Conservation (phyloP, 495 filamentous ascomycete genomes). For the Aspergillus indologenus region DNA sequence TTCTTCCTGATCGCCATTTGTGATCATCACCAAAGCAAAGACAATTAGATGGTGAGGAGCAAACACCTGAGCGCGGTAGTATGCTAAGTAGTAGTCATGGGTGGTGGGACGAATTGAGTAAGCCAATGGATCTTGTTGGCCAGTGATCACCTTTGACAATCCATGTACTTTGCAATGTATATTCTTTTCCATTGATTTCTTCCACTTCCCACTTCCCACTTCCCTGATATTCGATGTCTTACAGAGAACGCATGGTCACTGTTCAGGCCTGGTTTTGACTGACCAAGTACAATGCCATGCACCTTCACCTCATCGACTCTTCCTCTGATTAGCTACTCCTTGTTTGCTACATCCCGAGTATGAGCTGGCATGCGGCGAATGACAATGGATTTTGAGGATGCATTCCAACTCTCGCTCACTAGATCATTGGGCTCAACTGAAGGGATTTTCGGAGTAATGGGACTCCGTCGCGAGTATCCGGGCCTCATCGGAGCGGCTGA, state of each 20-base stretch:
- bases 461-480: slow-evolving; percentile 11
- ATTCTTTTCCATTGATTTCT: slow-evolving; percentile 11
- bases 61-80: slow-evolving; percentile 13
- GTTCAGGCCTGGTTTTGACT: slow-evolving; percentile 4
- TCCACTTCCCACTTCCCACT: slow-evolving; percentile 1
- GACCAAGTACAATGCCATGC: neutral
- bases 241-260: neutral
- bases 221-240: slow-evolving; percentile 5
- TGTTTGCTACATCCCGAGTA: slow-evolving; percentile 8
- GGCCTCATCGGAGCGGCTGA: neutral
- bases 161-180: slow-evolving; percentile 9
- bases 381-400: slow-evolving; percentile 1
- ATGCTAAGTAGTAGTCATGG: neutral
- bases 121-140: slow-evolving; percentile 18
- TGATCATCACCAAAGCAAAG: slow-evolving; percentile 11
- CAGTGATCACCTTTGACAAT: slow-evolving; percentile 2
- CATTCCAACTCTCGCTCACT: slow-evolving; percentile 11
- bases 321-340: slow-evolving; percentile 7
- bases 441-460: slow-evolving; percentile 12
- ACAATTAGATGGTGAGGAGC: slow-evolving; percentile 6
- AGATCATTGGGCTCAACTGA: slow-evolving; percentile 7
- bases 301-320: neutral
- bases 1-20: slow-evolving; percentile 28
- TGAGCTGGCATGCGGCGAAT: slow-evolving; percentile 5
- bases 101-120: slow-evolving; percentile 19